Conservation (phyloP, 2,329 filamentous ascomycete genomes). For the Pseudopyricularia javanii region DNA sequence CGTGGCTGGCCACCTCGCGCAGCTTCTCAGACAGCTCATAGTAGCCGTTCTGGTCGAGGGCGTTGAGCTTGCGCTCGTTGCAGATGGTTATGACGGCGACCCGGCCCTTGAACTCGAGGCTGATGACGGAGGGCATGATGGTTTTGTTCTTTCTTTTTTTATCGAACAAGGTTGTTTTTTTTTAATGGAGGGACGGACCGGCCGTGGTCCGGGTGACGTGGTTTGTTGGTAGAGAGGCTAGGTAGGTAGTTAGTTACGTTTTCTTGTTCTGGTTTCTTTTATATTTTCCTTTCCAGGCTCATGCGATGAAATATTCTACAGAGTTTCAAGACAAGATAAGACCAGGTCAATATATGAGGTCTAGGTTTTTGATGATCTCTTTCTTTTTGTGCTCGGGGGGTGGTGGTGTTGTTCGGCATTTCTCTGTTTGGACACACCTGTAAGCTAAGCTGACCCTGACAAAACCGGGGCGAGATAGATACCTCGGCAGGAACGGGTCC, state of each 20-base stretch:
- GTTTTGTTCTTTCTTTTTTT: background rate
- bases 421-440: background rate
- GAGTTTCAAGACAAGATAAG: no score
- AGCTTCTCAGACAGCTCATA: conserved; percentile 63
- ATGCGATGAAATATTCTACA: no score
- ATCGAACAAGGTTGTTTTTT: background rate
- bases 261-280: no score
- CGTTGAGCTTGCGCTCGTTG: conserved; percentile 78
- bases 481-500: background rate
- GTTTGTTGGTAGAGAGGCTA: no score
- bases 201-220: no score
- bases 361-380: no score
- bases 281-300: no score
- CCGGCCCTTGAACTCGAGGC: conserved; percentile 52
- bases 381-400: no score
- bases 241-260: no score
- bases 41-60: conserved; percentile 60
- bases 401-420: background rate
- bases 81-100: conserved; percentile 80
- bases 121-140: conserved; percentile 26
- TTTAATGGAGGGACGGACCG: background rate
- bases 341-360: no score
- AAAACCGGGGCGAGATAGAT: no score
- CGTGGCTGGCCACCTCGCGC: conserved; percentile 62
- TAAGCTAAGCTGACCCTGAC: background rate